Evolutionary conservation across 805 yeast genomes (phyloP).

Genomic region (Candida jianshihensis): DNA sequence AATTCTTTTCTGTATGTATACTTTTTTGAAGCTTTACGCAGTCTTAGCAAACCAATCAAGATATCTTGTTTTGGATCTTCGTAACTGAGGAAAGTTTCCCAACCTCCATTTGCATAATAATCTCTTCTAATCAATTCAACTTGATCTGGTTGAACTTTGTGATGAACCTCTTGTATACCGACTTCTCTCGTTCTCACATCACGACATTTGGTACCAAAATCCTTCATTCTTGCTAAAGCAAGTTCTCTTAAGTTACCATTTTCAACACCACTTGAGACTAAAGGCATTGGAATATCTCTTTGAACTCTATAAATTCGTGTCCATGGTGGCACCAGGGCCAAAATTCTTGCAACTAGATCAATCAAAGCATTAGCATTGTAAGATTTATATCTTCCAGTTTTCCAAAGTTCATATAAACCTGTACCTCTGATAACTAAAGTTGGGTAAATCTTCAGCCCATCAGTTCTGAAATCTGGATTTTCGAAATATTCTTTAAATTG

Average conservation of each 20-base stretch:
- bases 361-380: conserved; percentile 92
- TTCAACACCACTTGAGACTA: conserved; percentile 96
- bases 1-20: conserved; percentile 90
- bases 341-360: conserved; percentile 89
- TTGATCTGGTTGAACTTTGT: conserved; percentile 93
- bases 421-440: conserved; percentile 96
- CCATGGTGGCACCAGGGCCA: conserved; percentile 98
- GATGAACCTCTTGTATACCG: conserved; percentile 97
- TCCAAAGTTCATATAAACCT: conserved; percentile 95
- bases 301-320: conserved; percentile 97
- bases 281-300: conserved; percentile 98
- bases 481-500: conserved; percentile 96
- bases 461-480: conserved; percentile 94
- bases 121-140: conserved; percentile 93
- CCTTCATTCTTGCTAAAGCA: conserved; percentile 96
- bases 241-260: conserved; percentile 94
- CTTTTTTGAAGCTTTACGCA: conserved; percentile 82
- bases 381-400: conserved; percentile 87
- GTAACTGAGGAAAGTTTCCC: conserved; percentile 95
- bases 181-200: conserved; percentile 98
- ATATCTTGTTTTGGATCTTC: conserved; percentile 98
- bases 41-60: conserved; percentile 80
- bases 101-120: conserved; percentile 95
- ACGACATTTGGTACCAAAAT: conserved; percentile 91
- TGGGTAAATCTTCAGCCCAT: conserved; percentile 92